Conservation (phyloP, 208 protist species). For the Trypanosoma platydactyli region DNA sequence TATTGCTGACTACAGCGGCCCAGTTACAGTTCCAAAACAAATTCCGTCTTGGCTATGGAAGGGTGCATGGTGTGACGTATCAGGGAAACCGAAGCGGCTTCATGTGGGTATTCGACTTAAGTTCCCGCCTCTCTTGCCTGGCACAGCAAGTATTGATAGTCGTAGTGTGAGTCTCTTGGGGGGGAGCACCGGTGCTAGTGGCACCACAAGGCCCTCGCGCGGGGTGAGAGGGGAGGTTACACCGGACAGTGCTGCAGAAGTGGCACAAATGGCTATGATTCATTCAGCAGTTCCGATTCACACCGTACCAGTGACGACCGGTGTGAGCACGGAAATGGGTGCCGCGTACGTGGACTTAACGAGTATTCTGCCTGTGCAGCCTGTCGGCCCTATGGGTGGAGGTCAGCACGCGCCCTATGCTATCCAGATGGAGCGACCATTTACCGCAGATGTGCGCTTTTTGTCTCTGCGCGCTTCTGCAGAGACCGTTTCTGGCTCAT, state of each 20-base stretch:
- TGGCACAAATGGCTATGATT: not conserved
- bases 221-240: not conserved
- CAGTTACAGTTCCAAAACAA: constrained; percentile 48
- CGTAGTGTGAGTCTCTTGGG: not conserved
- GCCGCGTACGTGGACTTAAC: constrained; percentile 26
- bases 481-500: not conserved
- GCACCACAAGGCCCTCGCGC: not conserved
- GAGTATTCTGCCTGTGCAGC: constrained; percentile 15
- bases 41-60: constrained; percentile 70
- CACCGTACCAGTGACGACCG: not conserved
- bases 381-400: constrained; percentile 17
- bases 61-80: constrained; percentile 28
- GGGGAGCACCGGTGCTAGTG: not conserved
- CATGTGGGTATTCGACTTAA: constrained; percentile 41
- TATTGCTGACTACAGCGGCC: constrained; percentile 73
- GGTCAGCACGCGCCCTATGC: not conserved
- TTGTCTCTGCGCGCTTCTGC: constrained; percentile 24
- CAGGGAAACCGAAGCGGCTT: constrained; percentile 21
- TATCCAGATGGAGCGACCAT: constrained; percentile 2
- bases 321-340: not conserved
- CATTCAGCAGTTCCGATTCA: not conserved
- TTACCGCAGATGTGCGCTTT: constrained; percentile 23
- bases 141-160: not conserved
- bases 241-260: not conserved
- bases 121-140: constrained; percentile 15